Evolutionary conservation across 331 rosid species (phyloP).

Genomic region (Cydonia oblonga): DNA sequence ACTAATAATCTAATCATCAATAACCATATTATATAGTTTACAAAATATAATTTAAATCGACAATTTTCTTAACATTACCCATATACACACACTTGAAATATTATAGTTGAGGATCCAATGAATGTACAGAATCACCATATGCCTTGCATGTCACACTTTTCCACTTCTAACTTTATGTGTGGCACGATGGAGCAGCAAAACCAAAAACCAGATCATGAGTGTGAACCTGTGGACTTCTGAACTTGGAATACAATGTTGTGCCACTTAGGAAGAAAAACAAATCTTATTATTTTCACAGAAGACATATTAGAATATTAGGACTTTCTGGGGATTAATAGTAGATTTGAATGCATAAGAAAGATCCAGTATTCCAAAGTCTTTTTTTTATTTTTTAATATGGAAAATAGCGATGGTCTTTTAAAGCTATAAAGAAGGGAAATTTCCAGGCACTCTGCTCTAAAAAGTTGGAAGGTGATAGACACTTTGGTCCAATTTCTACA

Average conservation of each 20-base stretch:
- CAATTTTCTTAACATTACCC: no score
- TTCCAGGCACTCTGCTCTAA: neutral
- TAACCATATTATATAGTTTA: no score
- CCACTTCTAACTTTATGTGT: neutral
- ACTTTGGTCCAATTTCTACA: conserved; percentile 1
- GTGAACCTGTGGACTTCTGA: conserved; percentile 11
- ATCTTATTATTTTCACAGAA: no score
- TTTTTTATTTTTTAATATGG: neutral
- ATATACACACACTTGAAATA: neutral
- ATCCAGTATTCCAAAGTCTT: neutral
- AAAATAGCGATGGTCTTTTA: neutral
- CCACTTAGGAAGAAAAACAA: no score
- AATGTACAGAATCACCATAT: neutral
- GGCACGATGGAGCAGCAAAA: neutral
- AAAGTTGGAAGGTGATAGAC: neutral
- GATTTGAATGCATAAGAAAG: neutral
- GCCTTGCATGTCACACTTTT: neutral
- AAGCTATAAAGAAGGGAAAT: neutral
- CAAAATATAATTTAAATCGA: no score
- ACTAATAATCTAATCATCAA: no score
- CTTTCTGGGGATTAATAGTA: neutral
- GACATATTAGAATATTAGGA: no score
- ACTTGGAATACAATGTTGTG: no score
- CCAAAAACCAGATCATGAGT: neutral
- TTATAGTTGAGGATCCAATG: conserved; percentile 10